phyloP scores from a whole-genome alignment of 495 filamentous ascomycete genomes.

The Pseudevernia furfuracea region DNA sequence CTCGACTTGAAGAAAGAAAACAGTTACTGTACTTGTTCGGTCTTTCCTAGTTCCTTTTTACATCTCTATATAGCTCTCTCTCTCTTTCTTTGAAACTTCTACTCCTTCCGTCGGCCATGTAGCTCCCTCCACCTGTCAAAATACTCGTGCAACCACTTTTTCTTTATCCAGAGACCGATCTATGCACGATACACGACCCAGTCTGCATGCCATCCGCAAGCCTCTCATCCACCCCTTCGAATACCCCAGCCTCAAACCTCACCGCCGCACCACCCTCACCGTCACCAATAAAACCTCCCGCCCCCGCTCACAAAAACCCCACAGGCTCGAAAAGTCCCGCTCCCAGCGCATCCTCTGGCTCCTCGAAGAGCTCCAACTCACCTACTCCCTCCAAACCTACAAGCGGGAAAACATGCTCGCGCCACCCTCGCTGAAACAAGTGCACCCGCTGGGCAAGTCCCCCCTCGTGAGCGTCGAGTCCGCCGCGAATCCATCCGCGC shows the following conservation, averaged over 20 bases:
- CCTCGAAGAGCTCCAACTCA: conserved; percentile 71
- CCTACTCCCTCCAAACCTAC: conserved; percentile 71
- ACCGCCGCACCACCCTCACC: background rate
- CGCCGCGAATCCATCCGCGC: conserved; percentile 33
- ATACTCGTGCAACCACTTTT: background rate
- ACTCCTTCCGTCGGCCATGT: background rate
- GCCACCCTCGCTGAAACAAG: conserved; percentile 59
- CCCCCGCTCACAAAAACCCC: background rate
- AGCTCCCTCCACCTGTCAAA: background rate
- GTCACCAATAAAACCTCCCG: too few species aligned
- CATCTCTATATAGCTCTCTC: too few species aligned
- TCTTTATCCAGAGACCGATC: too few species aligned
- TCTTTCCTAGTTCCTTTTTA: background rate
- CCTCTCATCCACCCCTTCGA: background rate
- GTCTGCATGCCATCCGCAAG: too few species aligned
- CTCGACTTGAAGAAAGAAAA: conserved; percentile 12
- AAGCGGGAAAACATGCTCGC: conserved; percentile 59
- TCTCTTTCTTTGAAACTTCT: too few species aligned
- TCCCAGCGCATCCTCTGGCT: conserved; percentile 85
- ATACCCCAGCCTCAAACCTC: background rate
- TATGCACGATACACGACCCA: too few species aligned
- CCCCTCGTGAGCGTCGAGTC: conserved; percentile 60
- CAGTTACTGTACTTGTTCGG: background rate
- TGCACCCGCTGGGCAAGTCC: conserved; percentile 82
- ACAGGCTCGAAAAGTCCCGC: conserved; percentile 69